Conservation (phyloP, 73 alveolate species). For the Paramecium octaurelia region DNA sequence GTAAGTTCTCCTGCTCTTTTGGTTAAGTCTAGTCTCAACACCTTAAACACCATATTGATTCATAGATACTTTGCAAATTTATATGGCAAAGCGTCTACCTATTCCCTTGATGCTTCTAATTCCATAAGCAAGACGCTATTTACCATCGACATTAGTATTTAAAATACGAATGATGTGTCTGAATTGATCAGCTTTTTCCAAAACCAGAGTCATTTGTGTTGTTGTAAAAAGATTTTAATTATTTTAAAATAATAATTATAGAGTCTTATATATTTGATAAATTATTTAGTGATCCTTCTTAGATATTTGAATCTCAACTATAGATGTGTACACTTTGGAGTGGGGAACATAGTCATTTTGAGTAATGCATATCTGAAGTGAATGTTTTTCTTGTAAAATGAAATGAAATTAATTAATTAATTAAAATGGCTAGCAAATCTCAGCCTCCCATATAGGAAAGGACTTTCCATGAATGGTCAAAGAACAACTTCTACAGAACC, state of each 20-base stretch:
- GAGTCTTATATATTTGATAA: too few species aligned
- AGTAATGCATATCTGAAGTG: neutral
- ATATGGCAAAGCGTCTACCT: constrained; percentile 96
- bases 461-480: constrained; percentile 47
- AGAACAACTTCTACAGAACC: constrained; percentile 58
- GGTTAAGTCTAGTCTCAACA: neutral
- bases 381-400: neutral
- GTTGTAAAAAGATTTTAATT: neutral
- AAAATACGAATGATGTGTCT: constrained; percentile 94
- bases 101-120: constrained; percentile 96
- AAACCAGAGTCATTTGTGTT: constrained; percentile 42
- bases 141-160: constrained; percentile 98
- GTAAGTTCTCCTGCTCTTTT: constrained; percentile 64
- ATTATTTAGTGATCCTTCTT: neutral
- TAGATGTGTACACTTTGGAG: too few species aligned
- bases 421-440: constrained; percentile 13
- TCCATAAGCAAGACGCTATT: constrained; percentile 94
- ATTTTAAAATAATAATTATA: neutral
- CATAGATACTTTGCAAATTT: constrained; percentile 71
- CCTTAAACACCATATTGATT: constrained; percentile 31
- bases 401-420: neutral
- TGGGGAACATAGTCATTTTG: too few species aligned
- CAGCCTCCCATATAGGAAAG: constrained; percentile 12
- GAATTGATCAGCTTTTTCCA: constrained; percentile 81
- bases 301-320: too few species aligned